Conservation (phyloP, 1,139 yeast species). For the Arxiozyma slooffiae region DNA sequence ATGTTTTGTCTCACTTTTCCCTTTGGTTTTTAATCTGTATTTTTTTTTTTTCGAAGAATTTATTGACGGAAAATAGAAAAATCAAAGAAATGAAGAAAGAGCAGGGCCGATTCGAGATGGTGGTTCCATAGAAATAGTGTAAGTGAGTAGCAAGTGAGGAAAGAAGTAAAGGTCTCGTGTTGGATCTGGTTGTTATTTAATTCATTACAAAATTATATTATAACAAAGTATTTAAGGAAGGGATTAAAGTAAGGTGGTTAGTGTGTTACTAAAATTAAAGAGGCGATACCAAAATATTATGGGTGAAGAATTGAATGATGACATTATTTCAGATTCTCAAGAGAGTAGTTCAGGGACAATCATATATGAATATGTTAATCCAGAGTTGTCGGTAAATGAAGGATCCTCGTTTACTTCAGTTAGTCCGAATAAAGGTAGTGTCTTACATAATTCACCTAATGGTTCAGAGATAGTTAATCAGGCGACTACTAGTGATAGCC, state of each 20-base stretch:
- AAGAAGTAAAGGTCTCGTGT: no score
- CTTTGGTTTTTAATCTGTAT: no score
- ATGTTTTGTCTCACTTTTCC: not conserved
- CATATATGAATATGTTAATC: not conserved
- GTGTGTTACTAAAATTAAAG: no score
- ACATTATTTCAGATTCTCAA: slow-evolving; percentile 1
- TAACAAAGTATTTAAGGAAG: no score
- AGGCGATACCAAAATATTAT: not conserved
- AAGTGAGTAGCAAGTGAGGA: no score
- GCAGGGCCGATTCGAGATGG: not conserved
- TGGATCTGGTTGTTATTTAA: no score
- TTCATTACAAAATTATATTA: not conserved
- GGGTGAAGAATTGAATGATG: not conserved
- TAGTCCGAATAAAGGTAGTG: not conserved
- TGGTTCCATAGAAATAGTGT: not conserved
- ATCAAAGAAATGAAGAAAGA: not conserved
- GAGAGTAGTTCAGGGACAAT: not conserved
- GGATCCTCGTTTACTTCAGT: slow-evolving; percentile 6
- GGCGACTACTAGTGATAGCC: not conserved
- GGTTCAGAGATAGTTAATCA: not conserved
- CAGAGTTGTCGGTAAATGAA: no score
- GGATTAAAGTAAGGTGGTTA: no score
- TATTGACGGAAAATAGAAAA: not conserved
- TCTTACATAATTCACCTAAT: no score
- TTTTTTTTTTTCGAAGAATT: not conserved